Evolutionary conservation across 495 filamentous ascomycete genomes (phyloP), one percentile per base, ranked within the genome.

Genomic region (Elaphomyces granulatus): DNA sequence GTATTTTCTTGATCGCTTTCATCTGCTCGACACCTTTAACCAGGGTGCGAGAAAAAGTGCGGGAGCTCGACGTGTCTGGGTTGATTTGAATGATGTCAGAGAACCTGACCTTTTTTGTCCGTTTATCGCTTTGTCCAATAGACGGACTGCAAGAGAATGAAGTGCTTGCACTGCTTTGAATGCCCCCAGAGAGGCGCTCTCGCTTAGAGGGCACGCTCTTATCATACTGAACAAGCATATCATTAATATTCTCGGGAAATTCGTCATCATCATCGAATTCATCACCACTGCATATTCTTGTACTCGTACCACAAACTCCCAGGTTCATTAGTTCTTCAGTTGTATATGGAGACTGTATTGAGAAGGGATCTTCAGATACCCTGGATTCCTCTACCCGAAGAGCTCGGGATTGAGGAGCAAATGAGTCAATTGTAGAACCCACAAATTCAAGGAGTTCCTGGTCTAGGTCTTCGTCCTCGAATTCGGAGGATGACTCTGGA

Each of bases 221-320:
- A 34, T 67, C 60, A 47, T 56, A 66, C 19, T 52, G 50, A 14
- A 55, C 59, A 35, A 67, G 55, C 15, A 66, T 53, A 26, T 64
- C 58, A 17, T 63, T 49, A 33, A 68, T 51, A 32, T 58, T 57
- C 20, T 65, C 61, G 14, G 48, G 54, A 36, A 66, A 62, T 45
- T 78, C 77, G 51, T 87, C 81, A 46, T 83, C 80, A 50, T 77
- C 75, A 28, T 75, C 75, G 53, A 78, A 80, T 40, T 80, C 76
- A 23, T 72, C 77, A 47, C 59, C 55, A 47, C 56, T 44, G 10
- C 20, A 28, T 35, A 44, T 63, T 50, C 15, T 45, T 42, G 36
- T 32, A 28, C 2, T 16, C 14, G 12, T 33, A 9, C 8, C 21
- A 12, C 9, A 66, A 32, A 73, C 59, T 34, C 37, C 7, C 45